Base-by-base conservation (phyloP, 192 early-diverging fungal species). In the Rhizophagus clarus region DNA sequence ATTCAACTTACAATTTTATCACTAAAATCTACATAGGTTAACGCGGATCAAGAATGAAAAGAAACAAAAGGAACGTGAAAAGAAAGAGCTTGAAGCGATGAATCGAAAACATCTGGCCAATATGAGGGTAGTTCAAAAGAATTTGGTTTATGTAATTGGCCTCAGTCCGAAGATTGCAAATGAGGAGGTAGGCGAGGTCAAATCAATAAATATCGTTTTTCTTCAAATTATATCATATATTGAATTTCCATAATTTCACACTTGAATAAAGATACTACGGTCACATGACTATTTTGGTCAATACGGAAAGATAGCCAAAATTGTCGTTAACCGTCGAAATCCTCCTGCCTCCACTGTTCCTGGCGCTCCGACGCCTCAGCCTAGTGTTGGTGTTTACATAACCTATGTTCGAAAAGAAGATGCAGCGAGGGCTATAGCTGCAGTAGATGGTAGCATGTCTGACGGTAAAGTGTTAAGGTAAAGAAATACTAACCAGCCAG, bases 211-310 rank as follows among this genome's bases (percentile, higher is more conserved):
- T 24, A 49, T 72, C 15, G 24, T 26, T 72, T 47, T 72, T 72
- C 24, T 72, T 15, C 26, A 72, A 47, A 45, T 69, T 60, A 56
- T 81, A 20, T 76, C 20, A 15, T 68, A 26, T 68, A 68, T 70
- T 70, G 68, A 70, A 70, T 70, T 70, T 31, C 17, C 37, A 70
- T n/a, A 70, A 11, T 31, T 68, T 22, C 4, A 37, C 32, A 56
- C 47, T n/a, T 5, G 5, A 77, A 56, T 74, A 79, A 81, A 95
- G 87, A 90, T 87, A n/a, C 84, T 99, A 66, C 87, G 93, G 77
- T 90, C 91, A 51, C 88, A 92, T 69, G 96, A 99, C 34, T 97
- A 97, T 83, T 99, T 99, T 91, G 97, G 97, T 20, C 97, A 99
- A 85, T 99, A 95, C 85, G 98, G 98, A 69, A 97, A 96, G 81